Conservation (phyloP, 371 early-diverging fungal genomes). For the Apophysomyces sp. region DNA sequence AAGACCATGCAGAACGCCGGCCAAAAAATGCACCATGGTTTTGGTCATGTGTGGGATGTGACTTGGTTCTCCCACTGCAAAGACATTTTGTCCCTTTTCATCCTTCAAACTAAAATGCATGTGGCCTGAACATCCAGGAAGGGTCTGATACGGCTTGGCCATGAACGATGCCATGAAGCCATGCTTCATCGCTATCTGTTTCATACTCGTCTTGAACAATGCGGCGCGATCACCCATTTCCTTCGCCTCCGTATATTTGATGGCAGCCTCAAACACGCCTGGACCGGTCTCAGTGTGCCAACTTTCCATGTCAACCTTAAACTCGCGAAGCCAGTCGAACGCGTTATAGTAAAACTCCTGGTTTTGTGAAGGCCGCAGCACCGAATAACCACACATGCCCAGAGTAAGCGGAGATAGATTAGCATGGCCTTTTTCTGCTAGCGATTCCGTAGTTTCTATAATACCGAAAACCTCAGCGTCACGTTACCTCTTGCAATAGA, state of each 20-base stretch:
- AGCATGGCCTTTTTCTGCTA: slow-evolving; percentile 58
- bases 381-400: slow-evolving; percentile 85
- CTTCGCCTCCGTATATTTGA: slow-evolving; percentile 64
- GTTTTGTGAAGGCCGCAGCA: slow-evolving; percentile 70
- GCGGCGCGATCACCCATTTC: slow-evolving; percentile 74
- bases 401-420: slow-evolving; percentile 60
- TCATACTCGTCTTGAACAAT: slow-evolving; percentile 78
- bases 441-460: slow-evolving; percentile 66
- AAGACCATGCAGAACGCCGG: slow-evolving; percentile 73
- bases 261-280: slow-evolving; percentile 84
- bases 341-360: slow-evolving; percentile 74
- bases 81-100: slow-evolving; percentile 49
- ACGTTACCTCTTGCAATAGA: background rate
- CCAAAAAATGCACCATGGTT: slow-evolving; percentile 66
- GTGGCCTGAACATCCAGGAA: slow-evolving; percentile 86
- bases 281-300: slow-evolving; percentile 88
- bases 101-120: slow-evolving; percentile 74
- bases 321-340: slow-evolving; percentile 63
- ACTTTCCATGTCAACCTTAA: slow-evolving; percentile 73
- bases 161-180: slow-evolving; percentile 81
- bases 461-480: background rate
- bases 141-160: slow-evolving; percentile 78
- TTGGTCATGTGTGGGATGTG: slow-evolving; percentile 48
- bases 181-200: slow-evolving; percentile 71
- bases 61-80: slow-evolving; percentile 40